phyloP scores from a whole-genome alignment of 192 early-diverging fungal genomes.

The Coemansia sp. region DNA sequence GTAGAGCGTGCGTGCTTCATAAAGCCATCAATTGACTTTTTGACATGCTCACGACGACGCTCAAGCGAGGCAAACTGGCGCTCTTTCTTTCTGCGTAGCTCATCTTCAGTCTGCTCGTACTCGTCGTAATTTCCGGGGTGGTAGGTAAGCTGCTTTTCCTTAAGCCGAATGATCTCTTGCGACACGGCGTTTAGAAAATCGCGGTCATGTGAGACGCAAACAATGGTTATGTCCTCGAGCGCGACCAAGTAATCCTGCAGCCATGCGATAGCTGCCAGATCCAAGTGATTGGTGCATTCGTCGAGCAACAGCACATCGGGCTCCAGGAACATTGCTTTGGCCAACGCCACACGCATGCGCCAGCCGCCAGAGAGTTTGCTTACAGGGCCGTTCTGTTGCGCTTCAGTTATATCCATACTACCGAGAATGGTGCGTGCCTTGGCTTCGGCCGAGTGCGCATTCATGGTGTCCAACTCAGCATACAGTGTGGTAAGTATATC shows the following conservation, averaged over 20 bases:
- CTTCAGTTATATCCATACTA: conserved; percentile 71
- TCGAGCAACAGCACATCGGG: conserved; percentile 81
- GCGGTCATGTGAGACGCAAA: conserved; percentile 89
- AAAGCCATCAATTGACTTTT: conserved; percentile 77
- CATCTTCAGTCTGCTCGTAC: conserved; percentile 71
- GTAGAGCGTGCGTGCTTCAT: conserved; percentile 68
- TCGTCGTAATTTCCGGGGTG: conserved; percentile 86
- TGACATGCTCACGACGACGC: conserved; percentile 70
- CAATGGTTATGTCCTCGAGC: conserved; percentile 67
- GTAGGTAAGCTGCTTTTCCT: conserved; percentile 70
- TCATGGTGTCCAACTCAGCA: conserved; percentile 60
- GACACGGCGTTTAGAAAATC: conserved; percentile 79
- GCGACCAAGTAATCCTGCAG: conserved; percentile 70
- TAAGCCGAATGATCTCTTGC: conserved; percentile 73
- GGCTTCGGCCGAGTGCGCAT: conserved; percentile 63
- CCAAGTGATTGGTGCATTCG: conserved; percentile 90
- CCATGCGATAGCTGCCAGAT: conserved; percentile 91
- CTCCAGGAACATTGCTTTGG: conserved; percentile 77
- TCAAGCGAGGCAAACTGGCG: conserved; percentile 62
- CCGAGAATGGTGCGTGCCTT: conserved; percentile 68
- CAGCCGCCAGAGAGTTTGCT: conserved; percentile 74
- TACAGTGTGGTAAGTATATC: conserved; percentile 61
- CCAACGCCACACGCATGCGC: conserved; percentile 84
- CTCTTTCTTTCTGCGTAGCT: conserved; percentile 68
- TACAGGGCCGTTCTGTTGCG: conserved; percentile 65